Percentiles rank a stretch among this genome's conserved stretches.
phyloP scores from a whole-genome alignment of 2,329 filamentous ascomycete genomes.

The Sarocladium kiliense region DNA sequence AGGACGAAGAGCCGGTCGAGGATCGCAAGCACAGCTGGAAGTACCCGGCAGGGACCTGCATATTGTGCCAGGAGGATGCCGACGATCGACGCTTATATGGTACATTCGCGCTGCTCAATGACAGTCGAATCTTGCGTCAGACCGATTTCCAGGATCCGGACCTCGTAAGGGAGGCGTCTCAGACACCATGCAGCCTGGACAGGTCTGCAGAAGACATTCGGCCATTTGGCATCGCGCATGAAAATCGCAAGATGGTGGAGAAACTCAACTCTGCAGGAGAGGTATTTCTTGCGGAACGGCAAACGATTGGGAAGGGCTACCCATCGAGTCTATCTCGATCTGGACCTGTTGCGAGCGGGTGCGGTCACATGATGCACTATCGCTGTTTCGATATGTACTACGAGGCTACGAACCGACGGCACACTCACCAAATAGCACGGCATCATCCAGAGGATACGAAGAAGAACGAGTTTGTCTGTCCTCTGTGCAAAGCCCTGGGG shows the following conservation, averaged over 20 bases:
- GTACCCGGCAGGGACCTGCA: conserved; percentile 89
- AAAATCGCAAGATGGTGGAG: conserved; percentile 73
- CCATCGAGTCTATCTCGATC: conserved; percentile 59
- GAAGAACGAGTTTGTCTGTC: conserved; percentile 88
- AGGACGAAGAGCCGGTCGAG: conserved; percentile 60
- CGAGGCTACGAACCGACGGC: conserved; percentile 74
- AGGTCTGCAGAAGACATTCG: conserved; percentile 75
- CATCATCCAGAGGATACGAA: conserved; percentile 82
- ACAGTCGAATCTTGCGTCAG: conserved; percentile 81
- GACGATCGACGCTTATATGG: conserved; percentile 86
- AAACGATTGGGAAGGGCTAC: conserved; percentile 86
- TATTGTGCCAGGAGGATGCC: conserved; percentile 93
- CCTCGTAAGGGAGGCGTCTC: conserved; percentile 76
- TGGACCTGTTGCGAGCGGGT: conserved; percentile 83
- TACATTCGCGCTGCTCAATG: conserved; percentile 83
- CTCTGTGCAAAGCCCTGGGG: conserved; percentile 91
- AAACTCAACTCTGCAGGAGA: conserved; percentile 72
- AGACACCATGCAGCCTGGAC: conserved; percentile 77
- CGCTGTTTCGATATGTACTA: conserved; percentile 91
- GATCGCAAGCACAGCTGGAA: conserved; percentile 68
- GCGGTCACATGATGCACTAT: conserved; percentile 98
- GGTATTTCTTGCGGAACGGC: conserved; percentile 66
- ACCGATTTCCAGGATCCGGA: conserved; percentile 79
- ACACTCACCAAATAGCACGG: conserved; percentile 86
- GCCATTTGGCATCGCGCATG: conserved; percentile 85